Conservation (phyloP, 1,284 basidiomycete genomes). For the Schizophyllum commune region DNA sequence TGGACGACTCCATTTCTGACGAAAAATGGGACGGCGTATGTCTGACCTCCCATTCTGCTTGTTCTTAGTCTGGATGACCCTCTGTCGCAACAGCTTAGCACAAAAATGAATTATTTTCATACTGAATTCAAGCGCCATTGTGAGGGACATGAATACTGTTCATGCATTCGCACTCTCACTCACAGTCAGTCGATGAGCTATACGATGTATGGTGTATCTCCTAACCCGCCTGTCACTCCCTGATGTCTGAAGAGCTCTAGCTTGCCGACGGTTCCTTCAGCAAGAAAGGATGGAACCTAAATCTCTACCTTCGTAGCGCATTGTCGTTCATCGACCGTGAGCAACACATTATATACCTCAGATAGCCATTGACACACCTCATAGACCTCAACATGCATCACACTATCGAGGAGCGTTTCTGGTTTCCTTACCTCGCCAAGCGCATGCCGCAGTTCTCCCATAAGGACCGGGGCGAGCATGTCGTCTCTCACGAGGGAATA, state of each 20-base stretch:
- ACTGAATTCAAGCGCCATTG: constrained; percentile 26
- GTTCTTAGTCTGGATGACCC: neutral
- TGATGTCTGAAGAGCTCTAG: constrained; percentile 16
- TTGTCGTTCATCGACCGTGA: constrained; percentile 35
- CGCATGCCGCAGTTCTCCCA: constrained; percentile 54
- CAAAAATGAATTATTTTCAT: constrained; percentile 24
- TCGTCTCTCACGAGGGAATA: constrained; percentile 57
- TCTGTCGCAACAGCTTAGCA: constrained; percentile 11
- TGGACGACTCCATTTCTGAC: neutral
- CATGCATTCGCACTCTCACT: too few species aligned
- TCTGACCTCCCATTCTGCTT: neutral
- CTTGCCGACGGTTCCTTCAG: constrained; percentile 45
- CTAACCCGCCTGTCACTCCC: neutral
- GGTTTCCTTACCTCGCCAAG: constrained; percentile 59
- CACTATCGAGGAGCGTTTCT: constrained; percentile 52
- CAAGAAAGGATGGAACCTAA: constrained; percentile 34
- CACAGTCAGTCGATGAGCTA: constrained; percentile 25
- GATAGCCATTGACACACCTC: neutral
- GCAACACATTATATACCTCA: constrained; percentile 10
- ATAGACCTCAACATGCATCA: constrained; percentile 60
- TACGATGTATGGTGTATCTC: constrained; percentile 20
- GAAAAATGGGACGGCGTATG: neutral
- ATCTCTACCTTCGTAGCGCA: constrained; percentile 36
- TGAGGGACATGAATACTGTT: too few species aligned
- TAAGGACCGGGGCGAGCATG: constrained; percentile 39